These are phyloP conservation scores for Candida xyloterini DNA, from an alignment of 805 yeast species.

Conservation along the genomic window DNA sequence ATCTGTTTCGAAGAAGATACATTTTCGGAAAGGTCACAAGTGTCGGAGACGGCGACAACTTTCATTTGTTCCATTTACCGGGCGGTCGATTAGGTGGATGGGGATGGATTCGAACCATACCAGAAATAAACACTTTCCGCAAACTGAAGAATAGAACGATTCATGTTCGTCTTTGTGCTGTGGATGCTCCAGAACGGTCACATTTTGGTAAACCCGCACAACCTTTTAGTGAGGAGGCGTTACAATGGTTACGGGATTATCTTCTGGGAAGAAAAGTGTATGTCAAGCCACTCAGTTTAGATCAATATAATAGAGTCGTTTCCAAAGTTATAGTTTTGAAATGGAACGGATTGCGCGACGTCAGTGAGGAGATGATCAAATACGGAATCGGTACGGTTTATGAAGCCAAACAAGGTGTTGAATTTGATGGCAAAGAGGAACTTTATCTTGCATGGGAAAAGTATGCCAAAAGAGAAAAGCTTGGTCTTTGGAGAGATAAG, in stretches of 20 bases:
- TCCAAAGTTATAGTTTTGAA: slow-evolving; percentile 63
- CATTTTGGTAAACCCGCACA: slow-evolving; percentile 95
- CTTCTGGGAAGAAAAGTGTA: slow-evolving; percentile 65
- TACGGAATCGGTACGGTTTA: slow-evolving; percentile 85
- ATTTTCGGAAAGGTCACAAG: slow-evolving; percentile 75
- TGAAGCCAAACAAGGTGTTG: slow-evolving; percentile 77
- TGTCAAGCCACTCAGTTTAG: slow-evolving; percentile 75
- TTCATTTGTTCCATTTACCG: slow-evolving; percentile 88
- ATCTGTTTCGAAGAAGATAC: slow-evolving; percentile 41
- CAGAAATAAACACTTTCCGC: slow-evolving; percentile 44
- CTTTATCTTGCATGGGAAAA: slow-evolving; percentile 59
- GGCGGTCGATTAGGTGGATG: slow-evolving; percentile 88
- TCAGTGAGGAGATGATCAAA: slow-evolving; percentile 83
- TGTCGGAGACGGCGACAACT: slow-evolving; percentile 96
- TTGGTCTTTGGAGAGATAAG: slow-evolving; percentile 66
- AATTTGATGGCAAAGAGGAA: slow-evolving; percentile 75
- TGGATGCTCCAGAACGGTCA: slow-evolving; percentile 95
- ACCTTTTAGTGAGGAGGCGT: slow-evolving; percentile 80
- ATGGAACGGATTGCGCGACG: slow-evolving; percentile 70
- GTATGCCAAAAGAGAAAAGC: slow-evolving; percentile 50
- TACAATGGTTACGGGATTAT: slow-evolving; percentile 67
- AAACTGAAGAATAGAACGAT: slow-evolving; percentile 65
- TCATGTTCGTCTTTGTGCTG: slow-evolving; percentile 81
- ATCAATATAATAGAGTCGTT: slow-evolving; percentile 88
- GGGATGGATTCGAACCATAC: slow-evolving; percentile 82